Evolutionary conservation across 2,329 filamentous ascomycete genomes (phyloP), one percentile per base, ranked within the genome.

Genomic region (Trichocomaceae sp.): DNA sequence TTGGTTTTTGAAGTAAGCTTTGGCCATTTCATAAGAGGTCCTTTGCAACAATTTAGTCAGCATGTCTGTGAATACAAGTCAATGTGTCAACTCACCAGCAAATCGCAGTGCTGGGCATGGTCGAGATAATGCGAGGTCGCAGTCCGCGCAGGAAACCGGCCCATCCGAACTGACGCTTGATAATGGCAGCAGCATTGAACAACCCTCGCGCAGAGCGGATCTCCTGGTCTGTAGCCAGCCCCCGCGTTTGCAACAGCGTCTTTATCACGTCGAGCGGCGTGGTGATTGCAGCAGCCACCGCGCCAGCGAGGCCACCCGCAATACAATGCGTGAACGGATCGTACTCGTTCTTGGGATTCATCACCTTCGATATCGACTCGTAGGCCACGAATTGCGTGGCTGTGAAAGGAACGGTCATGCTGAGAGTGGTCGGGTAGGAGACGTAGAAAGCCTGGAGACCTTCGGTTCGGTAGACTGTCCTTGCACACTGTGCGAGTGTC

Each of bases 81-180:
- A 26, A 26, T 7, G n/a, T n/a, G n/a, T n/a, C n/a, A n/a, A n/a
- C 79, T 66, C 70, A 93, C 93, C 93, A 99, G 79, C 93, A 99
- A 67, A 99, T 99, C n/a, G 93, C 93, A 33, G 93, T 99, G 75
- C 91, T 96, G 19, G 93, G 93, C 87, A 97, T 97, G 1, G 93
- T 96, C 10, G 91, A 96, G 59, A 99, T 85, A 47, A 99, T 86
- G 66, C 93, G 82, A 47, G 93, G 93, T 64, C 88, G 85, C 68
- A 96, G 83, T 44, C 93, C 93, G 69, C 95, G 91, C 76, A 96
- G 91, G 74, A 97, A 99, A 3, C 93, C 93, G 55, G 77, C 79
- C 65, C 87, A 79, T 35, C 93, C 93, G 68, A 95, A 92, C 66
- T 91, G 84, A 64, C 83, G 82, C 70, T 90, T 87, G 60, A 96